Evolutionary conservation across 495 filamentous ascomycete species (phyloP).

Genomic region (Penicillium bialowiezense): DNA sequence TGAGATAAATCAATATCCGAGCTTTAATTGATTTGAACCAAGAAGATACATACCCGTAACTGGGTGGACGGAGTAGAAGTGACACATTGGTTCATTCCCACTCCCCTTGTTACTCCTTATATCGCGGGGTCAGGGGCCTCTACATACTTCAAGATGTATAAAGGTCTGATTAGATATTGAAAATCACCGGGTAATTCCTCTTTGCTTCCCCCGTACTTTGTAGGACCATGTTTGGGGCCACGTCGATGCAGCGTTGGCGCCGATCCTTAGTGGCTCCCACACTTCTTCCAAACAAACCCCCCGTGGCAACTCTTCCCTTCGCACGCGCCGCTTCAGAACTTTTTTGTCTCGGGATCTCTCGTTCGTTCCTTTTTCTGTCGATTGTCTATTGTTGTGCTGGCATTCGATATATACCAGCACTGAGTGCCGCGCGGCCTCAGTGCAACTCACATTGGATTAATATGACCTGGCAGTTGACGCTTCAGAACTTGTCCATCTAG

Average conservation of each 20-base stretch:
- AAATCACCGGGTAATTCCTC: no score
- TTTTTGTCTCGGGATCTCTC: neutral
- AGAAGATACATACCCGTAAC: no score
- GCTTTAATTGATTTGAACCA: neutral
- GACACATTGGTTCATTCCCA: neutral
- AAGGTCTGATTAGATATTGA: no score
- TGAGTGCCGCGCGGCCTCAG: conserved; percentile 38
- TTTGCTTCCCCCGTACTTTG: no score
- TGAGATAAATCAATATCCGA: neutral
- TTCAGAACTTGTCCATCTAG: conserved; percentile 21
- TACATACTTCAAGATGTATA: no score
- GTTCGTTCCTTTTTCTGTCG: neutral
- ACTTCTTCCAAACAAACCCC: conserved; percentile 24
- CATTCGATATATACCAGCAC: conserved; percentile 25
- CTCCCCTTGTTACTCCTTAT: neutral
- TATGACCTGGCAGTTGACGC: conserved; percentile 32
- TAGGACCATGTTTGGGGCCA: conserved; percentile 13
- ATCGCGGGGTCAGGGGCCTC: neutral
- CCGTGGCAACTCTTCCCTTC: conserved; percentile 11
- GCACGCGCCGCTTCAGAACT: conserved; percentile 2
- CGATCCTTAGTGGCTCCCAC: conserved; percentile 32
- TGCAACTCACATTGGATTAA: conserved; percentile 33
- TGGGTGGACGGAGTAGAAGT: neutral
- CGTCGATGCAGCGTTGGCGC: conserved; percentile 23
- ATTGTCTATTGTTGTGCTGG: neutral